Percentiles rank a stretch among this genome's conserved stretches.
Conservation (phyloP, 192 early-diverging fungal species). For the Endogone sp. region DNA sequence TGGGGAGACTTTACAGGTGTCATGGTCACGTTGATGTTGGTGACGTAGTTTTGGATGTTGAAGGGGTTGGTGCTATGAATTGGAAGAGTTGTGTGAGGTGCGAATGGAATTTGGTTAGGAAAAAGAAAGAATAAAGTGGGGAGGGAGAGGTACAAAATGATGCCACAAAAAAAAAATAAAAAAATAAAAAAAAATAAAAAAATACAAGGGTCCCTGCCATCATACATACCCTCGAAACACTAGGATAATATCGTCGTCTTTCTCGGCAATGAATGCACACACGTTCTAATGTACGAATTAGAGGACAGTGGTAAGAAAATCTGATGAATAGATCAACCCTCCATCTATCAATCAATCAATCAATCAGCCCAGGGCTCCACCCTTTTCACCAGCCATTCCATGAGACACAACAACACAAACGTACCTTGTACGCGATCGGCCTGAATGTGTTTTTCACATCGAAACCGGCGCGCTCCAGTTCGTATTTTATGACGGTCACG, state of each 20-base stretch:
- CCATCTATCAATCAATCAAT: too few species aligned
- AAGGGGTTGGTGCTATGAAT: constrained; percentile 40
- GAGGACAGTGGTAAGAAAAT: too few species aligned
- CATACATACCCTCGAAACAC: constrained; percentile 43
- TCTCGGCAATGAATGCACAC: constrained; percentile 47
- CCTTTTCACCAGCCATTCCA: too few species aligned
- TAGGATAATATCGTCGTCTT: constrained; percentile 46
- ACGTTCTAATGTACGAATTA: constrained; percentile 35
- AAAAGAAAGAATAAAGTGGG: too few species aligned
- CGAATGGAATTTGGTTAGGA: neutral
- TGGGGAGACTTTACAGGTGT: constrained; percentile 12
- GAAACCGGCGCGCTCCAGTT: constrained; percentile 43
- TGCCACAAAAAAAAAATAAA: neutral
- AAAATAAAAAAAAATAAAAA: neutral
- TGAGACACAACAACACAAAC: neutral
- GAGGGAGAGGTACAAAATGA: neutral
- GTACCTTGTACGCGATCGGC: constrained; percentile 49
- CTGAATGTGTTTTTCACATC: constrained; percentile 43
- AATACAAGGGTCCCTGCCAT: neutral
- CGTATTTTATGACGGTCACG: constrained; percentile 44
- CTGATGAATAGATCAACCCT: too few species aligned
- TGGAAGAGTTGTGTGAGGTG: neutral
- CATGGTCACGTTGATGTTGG: constrained; percentile 33
- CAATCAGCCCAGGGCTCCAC: too few species aligned
- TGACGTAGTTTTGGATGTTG: constrained; percentile 53